Percentiles rank a stretch among this genome's conserved stretches.
Conservation (phyloP, 2,329 filamentous ascomycete genomes). For the Ophiostoma tasmaniense region DNA sequence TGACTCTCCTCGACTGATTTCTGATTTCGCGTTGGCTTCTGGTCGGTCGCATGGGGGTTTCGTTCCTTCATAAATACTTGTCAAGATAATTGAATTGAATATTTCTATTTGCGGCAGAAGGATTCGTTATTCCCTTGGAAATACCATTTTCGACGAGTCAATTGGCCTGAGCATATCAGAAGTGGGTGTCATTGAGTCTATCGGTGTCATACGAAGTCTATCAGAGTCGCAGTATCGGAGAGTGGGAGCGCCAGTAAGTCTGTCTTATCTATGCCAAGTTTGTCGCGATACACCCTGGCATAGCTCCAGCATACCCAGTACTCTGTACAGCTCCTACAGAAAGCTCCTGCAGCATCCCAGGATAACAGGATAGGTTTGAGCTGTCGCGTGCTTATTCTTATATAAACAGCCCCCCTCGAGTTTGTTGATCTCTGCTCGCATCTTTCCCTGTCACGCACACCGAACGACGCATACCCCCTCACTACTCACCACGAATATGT, state of each 20-base stretch:
- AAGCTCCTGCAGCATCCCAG: not conserved
- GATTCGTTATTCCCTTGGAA: not conserved
- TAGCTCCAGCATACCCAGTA: not conserved
- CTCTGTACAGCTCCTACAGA: not conserved
- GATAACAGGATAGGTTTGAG: not conserved
- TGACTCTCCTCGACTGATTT: not conserved
- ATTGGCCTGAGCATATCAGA: not conserved
- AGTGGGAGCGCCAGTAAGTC: not conserved
- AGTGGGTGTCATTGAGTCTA: not conserved
- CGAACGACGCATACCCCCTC: not conserved
- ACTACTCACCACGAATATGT: not conserved
- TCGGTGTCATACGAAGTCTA: not conserved
- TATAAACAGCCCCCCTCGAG: not conserved
- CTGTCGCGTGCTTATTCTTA: not conserved
- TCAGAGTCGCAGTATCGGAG: not conserved
- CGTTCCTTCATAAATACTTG: not conserved
- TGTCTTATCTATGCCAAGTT: constrained; percentile 4
- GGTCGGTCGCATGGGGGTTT: not conserved
- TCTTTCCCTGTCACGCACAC: not conserved
- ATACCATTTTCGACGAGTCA: not conserved
- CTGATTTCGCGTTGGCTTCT: not conserved
- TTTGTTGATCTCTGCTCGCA: not conserved
- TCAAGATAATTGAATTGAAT: not conserved
- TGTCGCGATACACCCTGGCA: not conserved
- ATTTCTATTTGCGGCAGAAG: not conserved